Conservation (phyloP, 768 basidiomycete genomes). For the Pleurotus tuber-regium region DNA sequence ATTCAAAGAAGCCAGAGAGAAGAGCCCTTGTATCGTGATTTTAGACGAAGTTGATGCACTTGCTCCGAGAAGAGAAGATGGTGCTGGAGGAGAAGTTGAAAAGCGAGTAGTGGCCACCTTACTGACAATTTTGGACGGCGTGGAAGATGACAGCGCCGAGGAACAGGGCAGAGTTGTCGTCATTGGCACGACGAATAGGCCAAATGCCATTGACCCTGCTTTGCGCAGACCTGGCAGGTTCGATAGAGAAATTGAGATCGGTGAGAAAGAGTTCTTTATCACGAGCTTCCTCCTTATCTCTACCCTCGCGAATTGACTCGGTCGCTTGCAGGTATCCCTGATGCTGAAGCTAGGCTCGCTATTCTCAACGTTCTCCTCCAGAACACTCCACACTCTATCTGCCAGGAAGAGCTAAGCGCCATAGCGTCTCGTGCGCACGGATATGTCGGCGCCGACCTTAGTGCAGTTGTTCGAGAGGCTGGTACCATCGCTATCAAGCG, state of each 20-base stretch:
- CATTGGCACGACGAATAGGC: conserved; percentile 93
- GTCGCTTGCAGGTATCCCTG: conserved; percentile 70
- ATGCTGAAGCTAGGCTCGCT: conserved; percentile 76
- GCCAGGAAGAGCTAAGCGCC: conserved; percentile 53
- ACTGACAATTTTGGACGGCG: conserved; percentile 92
- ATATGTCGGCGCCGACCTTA: conserved; percentile 95
- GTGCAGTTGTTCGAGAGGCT: conserved; percentile 89
- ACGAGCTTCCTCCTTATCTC: conserved; percentile 5
- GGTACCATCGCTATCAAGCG: conserved; percentile 91
- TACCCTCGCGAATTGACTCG: conserved; percentile 4
- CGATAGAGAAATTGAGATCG: conserved; percentile 95
- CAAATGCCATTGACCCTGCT: conserved; percentile 94
- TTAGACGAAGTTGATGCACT: conserved; percentile 96
- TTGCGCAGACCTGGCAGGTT: conserved; percentile 87
- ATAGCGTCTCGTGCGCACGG: conserved; percentile 86
- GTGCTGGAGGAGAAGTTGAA: conserved; percentile 92
- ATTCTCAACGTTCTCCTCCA: conserved; percentile 85
- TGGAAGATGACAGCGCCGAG: conserved; percentile 50
- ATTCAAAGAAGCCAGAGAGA: conserved; percentile 77
- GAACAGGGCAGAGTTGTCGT: conserved; percentile 75
- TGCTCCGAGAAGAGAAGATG: conserved; percentile 86
- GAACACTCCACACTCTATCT: conserved; percentile 76
- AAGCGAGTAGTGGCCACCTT: conserved; percentile 94
- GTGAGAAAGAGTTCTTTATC: conserved; percentile 34
- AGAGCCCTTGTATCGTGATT: conserved; percentile 90